phyloP scores from a whole-genome alignment of 345 rosid species.

The Jatropha curcas region DNA sequence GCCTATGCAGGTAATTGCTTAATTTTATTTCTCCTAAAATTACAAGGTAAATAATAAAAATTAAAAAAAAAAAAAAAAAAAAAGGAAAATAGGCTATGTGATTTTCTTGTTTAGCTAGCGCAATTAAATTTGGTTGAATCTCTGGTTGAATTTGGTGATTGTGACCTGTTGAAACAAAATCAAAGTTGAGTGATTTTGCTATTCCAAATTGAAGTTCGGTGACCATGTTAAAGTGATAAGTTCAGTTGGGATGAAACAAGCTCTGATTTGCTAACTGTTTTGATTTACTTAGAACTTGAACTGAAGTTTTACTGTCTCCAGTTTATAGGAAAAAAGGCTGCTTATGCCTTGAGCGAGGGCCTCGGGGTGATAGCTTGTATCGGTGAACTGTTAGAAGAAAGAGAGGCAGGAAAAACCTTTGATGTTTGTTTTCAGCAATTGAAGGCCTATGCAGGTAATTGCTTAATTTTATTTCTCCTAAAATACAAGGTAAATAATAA shows the following conservation, averaged over 20 bases:
- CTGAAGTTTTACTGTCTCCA: constrained; percentile 33
- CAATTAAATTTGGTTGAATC: background rate
- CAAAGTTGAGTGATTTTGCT: background rate
- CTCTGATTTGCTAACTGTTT: background rate
- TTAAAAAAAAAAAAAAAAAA: too few relatives aligned
- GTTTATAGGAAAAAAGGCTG: constrained; percentile 99
- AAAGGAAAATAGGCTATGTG: background rate
- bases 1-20: constrained; percentile 68
- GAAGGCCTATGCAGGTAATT: constrained; percentile 81
- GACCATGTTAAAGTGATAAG: background rate
- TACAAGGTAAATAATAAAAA: background rate
- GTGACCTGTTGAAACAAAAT: background rate
- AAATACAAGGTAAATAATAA: background rate
- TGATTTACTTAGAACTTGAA: background rate
- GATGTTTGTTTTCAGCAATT: constrained; percentile 89
- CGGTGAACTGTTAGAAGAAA: constrained; percentile 80
- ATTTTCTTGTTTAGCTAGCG: background rate
- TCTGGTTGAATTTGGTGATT: background rate
- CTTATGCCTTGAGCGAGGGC: constrained; percentile 81
- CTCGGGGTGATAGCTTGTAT: constrained; percentile 95
- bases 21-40: constrained; percentile 4
- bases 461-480: constrained; percentile 2
- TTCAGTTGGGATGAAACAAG: background rate
- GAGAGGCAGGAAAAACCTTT: constrained; percentile 96
- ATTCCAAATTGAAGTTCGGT: background rate